phyloP scores from a whole-genome alignment of 2,329 filamentous ascomycete genomes.

The Cryphonectria carpinicola region DNA sequence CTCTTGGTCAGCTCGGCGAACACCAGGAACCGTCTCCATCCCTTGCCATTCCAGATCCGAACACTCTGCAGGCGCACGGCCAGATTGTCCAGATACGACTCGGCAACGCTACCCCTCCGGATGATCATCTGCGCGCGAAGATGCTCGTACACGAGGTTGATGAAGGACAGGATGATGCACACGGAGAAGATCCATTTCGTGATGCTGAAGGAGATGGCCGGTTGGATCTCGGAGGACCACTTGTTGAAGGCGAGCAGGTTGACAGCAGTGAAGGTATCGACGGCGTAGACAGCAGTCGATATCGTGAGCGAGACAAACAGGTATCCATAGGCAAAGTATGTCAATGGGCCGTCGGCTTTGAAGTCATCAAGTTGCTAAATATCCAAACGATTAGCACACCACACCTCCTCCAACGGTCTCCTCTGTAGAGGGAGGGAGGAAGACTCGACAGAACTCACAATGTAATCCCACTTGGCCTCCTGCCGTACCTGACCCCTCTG shows the following conservation, averaged over 20 bases:
- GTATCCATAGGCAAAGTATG: slow-evolving; percentile 80
- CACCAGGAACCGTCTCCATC: slow-evolving; percentile 89
- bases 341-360: slow-evolving; percentile 77
- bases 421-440: background rate
- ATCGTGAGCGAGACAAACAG: slow-evolving; percentile 80
- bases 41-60: slow-evolving; percentile 68
- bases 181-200: slow-evolving; percentile 95
- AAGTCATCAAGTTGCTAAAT: slow-evolving; percentile 69
- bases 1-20: slow-evolving; percentile 90
- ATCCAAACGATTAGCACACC: background rate
- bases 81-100: slow-evolving; percentile 87
- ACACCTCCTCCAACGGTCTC: background rate
- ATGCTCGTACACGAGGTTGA: slow-evolving; percentile 81
- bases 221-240: slow-evolving; percentile 84
- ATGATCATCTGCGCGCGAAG: slow-evolving; percentile 81
- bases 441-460: slow-evolving; percentile 61
- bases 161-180: slow-evolving; percentile 89
- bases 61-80: slow-evolving; percentile 85
- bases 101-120: slow-evolving; percentile 80
- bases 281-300: slow-evolving; percentile 81
- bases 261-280: slow-evolving; percentile 92
- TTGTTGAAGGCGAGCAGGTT: slow-evolving; percentile 87
- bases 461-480: slow-evolving; percentile 95
- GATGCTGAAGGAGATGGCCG: slow-evolving; percentile 74
- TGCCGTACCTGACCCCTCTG: slow-evolving; percentile 68